These are phyloP conservation scores for Eleusine coracana DNA, from an alignment of 176 grass and related monocot genomes.

Conservation along the genomic window DNA sequence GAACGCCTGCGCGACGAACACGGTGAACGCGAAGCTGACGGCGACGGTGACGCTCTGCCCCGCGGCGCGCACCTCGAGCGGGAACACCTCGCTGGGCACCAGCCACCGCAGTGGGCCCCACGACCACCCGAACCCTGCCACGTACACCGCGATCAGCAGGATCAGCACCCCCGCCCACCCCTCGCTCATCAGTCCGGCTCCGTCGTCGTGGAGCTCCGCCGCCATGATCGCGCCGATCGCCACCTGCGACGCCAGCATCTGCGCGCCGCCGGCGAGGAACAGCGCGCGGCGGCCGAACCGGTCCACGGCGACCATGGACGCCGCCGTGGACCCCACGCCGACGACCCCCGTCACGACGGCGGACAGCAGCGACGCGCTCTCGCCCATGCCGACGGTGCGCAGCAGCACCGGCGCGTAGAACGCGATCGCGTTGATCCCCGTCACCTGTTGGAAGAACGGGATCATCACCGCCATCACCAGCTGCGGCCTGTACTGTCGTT, in stretches of 20 bases:
- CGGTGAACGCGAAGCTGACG: constrained; percentile 52
- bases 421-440: constrained; percentile 64
- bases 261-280: constrained; percentile 50
- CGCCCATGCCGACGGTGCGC: constrained; percentile 57
- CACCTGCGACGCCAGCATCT: constrained; percentile 64
- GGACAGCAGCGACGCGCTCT: constrained; percentile 64
- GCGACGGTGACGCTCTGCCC: constrained; percentile 64
- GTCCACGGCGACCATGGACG: constrained; percentile 54
- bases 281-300: constrained; percentile 60
- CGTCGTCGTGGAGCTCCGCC: constrained; percentile 36
- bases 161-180: constrained; percentile 38
- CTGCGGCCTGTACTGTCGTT: constrained; percentile 48
- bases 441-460: constrained; percentile 70
- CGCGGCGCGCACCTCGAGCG: constrained; percentile 64
- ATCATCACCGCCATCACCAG: constrained; percentile 51
- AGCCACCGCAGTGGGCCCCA: constrained; percentile 73
- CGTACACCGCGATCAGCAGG: constrained; percentile 64
- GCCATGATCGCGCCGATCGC: constrained; percentile 57
- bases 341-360: constrained; percentile 49
- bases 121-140: constrained; percentile 69
- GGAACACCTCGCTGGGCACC: constrained; percentile 76
- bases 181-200: constrained; percentile 35
- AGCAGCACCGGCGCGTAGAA: constrained; percentile 81
- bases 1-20: constrained; percentile 62
- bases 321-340: background rate